These are phyloP conservation scores for Plasmodium knowlesi DNA, from an alignment of 169 alveolate species.

Conservation along the genomic window DNA sequence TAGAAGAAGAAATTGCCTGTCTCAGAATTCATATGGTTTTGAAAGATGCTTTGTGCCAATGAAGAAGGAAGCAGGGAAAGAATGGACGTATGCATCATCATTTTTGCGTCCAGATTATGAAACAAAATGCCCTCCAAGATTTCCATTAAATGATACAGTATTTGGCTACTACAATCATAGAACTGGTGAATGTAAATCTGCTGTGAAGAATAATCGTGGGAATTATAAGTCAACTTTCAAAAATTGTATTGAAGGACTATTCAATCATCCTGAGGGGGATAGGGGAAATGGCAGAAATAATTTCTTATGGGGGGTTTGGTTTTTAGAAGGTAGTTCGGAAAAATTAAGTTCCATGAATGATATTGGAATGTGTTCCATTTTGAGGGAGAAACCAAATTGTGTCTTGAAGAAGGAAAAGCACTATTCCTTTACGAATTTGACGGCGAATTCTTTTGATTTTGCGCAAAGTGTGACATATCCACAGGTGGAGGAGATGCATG, in stretches of 20 bases:
- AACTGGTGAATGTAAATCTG: constrained; percentile 35
- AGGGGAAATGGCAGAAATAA: neutral
- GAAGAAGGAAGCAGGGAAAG: constrained; percentile 41
- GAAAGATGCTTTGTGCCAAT: constrained; percentile 46
- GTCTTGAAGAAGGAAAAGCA: constrained; percentile 24
- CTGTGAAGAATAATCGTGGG: neutral
- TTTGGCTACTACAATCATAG: constrained; percentile 51
- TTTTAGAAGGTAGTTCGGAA: constrained; percentile 1
- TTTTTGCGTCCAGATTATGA: constrained; percentile 59
- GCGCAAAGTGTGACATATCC: constrained; percentile 33
- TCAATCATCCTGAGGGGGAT: neutral
- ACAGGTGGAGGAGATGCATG: neutral
- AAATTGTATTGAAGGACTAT: constrained; percentile 47
- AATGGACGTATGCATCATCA: constrained; percentile 71
- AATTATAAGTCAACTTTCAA: neutral
- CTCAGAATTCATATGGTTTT: neutral
- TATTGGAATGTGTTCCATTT: constrained; percentile 22
- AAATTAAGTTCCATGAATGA: constrained; percentile 39
- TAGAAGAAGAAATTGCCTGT: constrained; percentile 19
- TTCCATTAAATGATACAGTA: constrained; percentile 50
- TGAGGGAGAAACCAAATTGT: constrained; percentile 34
- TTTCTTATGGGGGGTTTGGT: constrained; percentile 68
- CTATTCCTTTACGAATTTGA: constrained; percentile 43
- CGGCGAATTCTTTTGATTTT: constrained; percentile 51
- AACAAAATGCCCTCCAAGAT: constrained; percentile 67